Conservation (phyloP, 2,329 filamentous ascomycete genomes). For the Trichoderma asperellum region DNA sequence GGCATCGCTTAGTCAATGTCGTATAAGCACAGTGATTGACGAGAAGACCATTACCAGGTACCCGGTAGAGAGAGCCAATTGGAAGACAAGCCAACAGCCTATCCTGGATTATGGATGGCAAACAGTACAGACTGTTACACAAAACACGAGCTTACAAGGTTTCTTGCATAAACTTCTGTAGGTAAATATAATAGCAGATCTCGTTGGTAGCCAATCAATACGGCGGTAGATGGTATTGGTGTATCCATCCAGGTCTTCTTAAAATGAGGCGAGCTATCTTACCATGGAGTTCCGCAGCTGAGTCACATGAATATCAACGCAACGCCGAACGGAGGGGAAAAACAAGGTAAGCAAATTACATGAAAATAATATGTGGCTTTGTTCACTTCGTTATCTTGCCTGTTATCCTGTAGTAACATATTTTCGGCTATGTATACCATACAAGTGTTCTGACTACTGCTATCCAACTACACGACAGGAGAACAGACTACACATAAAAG, state of each 20-base stretch:
- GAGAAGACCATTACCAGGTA: not conserved
- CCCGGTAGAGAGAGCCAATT: not conserved
- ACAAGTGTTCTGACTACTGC: not conserved
- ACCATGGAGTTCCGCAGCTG: not conserved
- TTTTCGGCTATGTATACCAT: not conserved
- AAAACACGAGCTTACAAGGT: not conserved
- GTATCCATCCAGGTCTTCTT: not conserved
- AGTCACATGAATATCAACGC: not conserved
- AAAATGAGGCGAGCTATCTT: not conserved
- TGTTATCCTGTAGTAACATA: not conserved
- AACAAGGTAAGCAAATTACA: not conserved
- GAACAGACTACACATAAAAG: not conserved
- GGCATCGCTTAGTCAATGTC: not conserved
- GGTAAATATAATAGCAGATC: conserved; percentile 3
- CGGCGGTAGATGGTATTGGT: not conserved
- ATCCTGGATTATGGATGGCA: conserved; percentile 5
- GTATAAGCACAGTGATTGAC: not conserved
- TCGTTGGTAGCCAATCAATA: conserved; percentile 8
- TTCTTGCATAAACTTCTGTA: conserved; percentile 11
- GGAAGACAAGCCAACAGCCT: not conserved
- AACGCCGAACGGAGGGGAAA: not conserved
- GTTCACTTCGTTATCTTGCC: not conserved
- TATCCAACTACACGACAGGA: not conserved
- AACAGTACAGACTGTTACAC: not conserved
- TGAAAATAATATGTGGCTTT: not conserved